A percentile compares a stretch with the other conserved stretches of the same genome.
phyloP scores from a whole-genome alignment of 2,329 filamentous ascomycete species.

The Rhytidhysteron rufulum region DNA sequence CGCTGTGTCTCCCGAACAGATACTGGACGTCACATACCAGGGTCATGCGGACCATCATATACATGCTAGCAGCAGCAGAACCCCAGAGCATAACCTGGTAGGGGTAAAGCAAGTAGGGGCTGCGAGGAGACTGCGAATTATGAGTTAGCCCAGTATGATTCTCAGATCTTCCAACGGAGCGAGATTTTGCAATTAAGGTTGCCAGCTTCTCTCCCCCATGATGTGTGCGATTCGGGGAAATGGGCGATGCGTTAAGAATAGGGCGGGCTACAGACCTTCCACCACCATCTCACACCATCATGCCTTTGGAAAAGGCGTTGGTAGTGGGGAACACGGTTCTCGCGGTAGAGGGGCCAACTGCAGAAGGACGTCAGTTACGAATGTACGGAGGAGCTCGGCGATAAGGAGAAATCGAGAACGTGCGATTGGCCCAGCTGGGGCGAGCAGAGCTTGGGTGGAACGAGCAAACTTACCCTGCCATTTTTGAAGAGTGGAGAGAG shows the following conservation, averaged over 20 bases:
- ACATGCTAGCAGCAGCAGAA: slow-evolving; percentile 62
- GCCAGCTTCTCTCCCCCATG: background rate
- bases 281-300: slow-evolving; percentile 69
- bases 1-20: background rate
- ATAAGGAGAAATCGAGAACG: slow-evolving; percentile 7
- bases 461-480: slow-evolving; percentile 39
- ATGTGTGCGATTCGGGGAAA: background rate
- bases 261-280: slow-evolving; percentile 60
- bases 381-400: slow-evolving; percentile 8
- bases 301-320: slow-evolving; percentile 73
- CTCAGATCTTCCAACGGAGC: background rate
- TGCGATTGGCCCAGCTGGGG: background rate
- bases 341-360: slow-evolving; percentile 56
- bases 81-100: slow-evolving; percentile 65
- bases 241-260: background rate
- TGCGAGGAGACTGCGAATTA: slow-evolving; percentile 43
- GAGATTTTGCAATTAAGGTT: background rate
- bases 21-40: slow-evolving; percentile 35
- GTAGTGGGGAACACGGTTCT: slow-evolving; percentile 72
- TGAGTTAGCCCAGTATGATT: background rate
- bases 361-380: slow-evolving; percentile 23
- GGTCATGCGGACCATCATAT: slow-evolving; percentile 70
- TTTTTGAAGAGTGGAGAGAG: slow-evolving; percentile 38
- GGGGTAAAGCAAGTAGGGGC: slow-evolving; percentile 62
- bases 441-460: slow-evolving; percentile 4